Evolutionary conservation across 2,329 filamentous ascomycete species (phyloP).

Genomic region (Cadophora malorum): DNA sequence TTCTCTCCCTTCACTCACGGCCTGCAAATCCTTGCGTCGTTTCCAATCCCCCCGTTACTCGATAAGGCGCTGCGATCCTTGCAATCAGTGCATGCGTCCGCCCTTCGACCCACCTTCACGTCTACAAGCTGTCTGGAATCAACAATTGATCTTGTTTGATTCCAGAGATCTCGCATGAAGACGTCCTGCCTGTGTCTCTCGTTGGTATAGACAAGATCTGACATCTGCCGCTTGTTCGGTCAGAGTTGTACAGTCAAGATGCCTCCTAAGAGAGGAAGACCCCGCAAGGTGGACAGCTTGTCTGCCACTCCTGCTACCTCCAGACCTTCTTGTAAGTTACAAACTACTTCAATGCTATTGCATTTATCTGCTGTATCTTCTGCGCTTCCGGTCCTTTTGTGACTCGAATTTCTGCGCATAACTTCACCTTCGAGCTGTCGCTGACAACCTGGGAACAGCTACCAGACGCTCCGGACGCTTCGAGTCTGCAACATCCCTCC

Average conservation of each 20-base stretch:
- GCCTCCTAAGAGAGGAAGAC: slow-evolving; percentile 36
- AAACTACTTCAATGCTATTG: neutral
- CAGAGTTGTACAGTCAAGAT: slow-evolving; percentile 13
- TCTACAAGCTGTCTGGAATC: neutral
- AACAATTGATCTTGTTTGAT: neutral
- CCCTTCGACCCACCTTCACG: neutral
- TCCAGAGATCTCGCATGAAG: neutral
- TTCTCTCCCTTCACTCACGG: neutral
- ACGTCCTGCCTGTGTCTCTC: neutral
- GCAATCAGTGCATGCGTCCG: slow-evolving; percentile 12
- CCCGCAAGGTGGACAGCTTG: slow-evolving; percentile 32
- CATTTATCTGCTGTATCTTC: no score
- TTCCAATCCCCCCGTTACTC: neutral
- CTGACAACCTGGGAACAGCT: slow-evolving; percentile 30
- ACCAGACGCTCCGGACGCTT: slow-evolving; percentile 35
- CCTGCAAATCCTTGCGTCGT: neutral
- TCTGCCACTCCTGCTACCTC: slow-evolving; percentile 32
- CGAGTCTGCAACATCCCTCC: slow-evolving; percentile 20
- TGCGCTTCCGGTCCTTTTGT: neutral
- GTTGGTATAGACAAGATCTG: slow-evolving; percentile 28
- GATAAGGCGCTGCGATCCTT: slow-evolving; percentile 6
- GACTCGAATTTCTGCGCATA: no score
- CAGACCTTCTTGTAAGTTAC: slow-evolving; percentile 39
- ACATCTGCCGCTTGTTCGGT: slow-evolving; percentile 16
- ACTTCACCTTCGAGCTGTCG: neutral